phyloP scores from a whole-genome alignment of 1,284 basidiomycete species.

The Sparassis latifolia region DNA sequence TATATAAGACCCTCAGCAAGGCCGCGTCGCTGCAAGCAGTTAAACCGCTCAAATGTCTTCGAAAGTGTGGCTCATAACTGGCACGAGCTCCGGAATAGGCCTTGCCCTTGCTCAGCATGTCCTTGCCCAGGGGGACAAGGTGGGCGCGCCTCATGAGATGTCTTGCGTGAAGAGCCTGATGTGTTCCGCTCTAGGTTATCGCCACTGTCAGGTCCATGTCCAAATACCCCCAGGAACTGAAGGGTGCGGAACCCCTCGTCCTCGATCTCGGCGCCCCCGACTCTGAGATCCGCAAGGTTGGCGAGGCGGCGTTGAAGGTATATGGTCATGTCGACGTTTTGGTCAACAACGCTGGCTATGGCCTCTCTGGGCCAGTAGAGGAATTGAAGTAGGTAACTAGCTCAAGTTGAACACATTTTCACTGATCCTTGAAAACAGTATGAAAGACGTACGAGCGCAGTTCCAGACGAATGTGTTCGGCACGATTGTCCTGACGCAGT shows the following conservation, averaged over 20 bases:
- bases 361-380: conserved; percentile 21
- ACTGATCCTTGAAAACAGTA: conserved; percentile 2
- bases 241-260: conserved; percentile 16
- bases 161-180: background rate
- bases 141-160: conserved; percentile 1
- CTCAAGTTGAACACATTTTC: background rate
- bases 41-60: background rate
- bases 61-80: conserved; percentile 25
- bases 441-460: conserved; percentile 18
- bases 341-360: conserved; percentile 10
- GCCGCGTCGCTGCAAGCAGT: background rate
- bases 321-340: conserved; percentile 11
- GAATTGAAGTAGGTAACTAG: conserved; percentile 19
- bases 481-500: conserved; percentile 24
- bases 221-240: conserved; percentile 15
- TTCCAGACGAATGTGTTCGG: conserved; percentile 29
- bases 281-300: conserved; percentile 15
- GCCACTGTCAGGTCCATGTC: conserved; percentile 17
- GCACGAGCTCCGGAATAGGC: conserved; percentile 25
- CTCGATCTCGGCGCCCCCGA: conserved; percentile 20
- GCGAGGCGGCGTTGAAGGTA: conserved; percentile 12
- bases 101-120: conserved; percentile 19
- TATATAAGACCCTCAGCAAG: background rate
- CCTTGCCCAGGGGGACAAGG: conserved; percentile 22
- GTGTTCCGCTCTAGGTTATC: conserved; percentile 19